Conservation (phyloP, 768 basidiomycete genomes). For the Pleurotus tuber-regium region DNA sequence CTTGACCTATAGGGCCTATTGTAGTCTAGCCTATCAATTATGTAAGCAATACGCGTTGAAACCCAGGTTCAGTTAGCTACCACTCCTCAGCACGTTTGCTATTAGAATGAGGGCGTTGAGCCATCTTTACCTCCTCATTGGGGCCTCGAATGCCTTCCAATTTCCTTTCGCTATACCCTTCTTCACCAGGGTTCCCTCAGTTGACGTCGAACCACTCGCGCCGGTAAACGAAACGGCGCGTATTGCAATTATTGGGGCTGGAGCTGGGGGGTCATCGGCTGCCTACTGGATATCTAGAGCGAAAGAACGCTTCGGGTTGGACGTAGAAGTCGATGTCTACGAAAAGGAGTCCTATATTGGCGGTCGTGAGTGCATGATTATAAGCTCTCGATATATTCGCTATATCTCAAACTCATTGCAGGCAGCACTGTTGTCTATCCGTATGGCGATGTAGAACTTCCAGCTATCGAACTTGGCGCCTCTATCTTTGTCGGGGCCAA, state of each 20-base stretch:
- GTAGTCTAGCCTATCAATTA: neutral
- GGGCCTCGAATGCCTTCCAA: slow-evolving; percentile 36
- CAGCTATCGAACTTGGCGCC: slow-evolving; percentile 79
- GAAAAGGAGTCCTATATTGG: slow-evolving; percentile 77
- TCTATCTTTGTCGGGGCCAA: slow-evolving; percentile 84
- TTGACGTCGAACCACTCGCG: slow-evolving; percentile 14
- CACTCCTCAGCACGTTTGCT: too few species aligned
- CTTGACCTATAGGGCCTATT: too few species aligned
- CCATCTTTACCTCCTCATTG: slow-evolving; percentile 28
- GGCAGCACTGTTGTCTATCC: slow-evolving; percentile 81
- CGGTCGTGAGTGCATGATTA: slow-evolving; percentile 63
- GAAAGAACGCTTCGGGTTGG: slow-evolving; percentile 62
- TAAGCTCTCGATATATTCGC: too few species aligned
- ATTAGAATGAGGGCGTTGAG: neutral
- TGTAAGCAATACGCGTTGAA: too few species aligned
- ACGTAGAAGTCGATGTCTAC: slow-evolving; percentile 82
- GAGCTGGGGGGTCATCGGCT: slow-evolving; percentile 82
- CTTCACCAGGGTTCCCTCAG: slow-evolving; percentile 31
- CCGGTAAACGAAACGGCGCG: slow-evolving; percentile 37
- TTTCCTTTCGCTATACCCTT: slow-evolving; percentile 59
- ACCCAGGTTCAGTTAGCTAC: too few species aligned
- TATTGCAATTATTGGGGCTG: slow-evolving; percentile 88
- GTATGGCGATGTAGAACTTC: slow-evolving; percentile 54
- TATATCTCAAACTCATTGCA: slow-evolving; percentile 25
- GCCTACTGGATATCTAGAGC: slow-evolving; percentile 84